Conservation (phyloP, 2,329 filamentous ascomycete genomes). For the Emergomyces pasteurianus region DNA sequence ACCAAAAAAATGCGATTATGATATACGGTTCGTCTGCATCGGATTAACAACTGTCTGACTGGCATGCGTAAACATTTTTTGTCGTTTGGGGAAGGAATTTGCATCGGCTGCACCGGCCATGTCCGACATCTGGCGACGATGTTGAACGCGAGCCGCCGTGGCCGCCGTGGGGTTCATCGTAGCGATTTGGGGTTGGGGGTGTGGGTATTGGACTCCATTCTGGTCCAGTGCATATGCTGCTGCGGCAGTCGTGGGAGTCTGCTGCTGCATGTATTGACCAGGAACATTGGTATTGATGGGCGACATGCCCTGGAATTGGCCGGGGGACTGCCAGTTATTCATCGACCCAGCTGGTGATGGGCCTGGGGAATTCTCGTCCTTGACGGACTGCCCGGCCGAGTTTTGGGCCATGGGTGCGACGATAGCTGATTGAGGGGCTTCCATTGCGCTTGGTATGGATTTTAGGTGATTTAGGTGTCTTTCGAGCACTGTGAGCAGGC, state of each 20-base stretch:
- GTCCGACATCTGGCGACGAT: constrained; percentile 49
- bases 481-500: constrained; percentile 72
- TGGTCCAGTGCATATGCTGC: constrained; percentile 9
- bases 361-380: constrained; percentile 51
- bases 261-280: constrained; percentile 27
- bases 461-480: constrained; percentile 79
- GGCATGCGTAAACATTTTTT: constrained; percentile 41
- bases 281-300: constrained; percentile 40
- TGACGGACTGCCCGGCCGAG: constrained; percentile 44
- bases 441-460: constrained; percentile 49
- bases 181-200: constrained; percentile 11
- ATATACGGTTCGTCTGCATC: constrained; percentile 36
- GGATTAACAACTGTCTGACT: constrained; percentile 33
- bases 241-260: constrained; percentile 6
- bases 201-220: constrained; percentile 11
- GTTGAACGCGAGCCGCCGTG: constrained; percentile 16
- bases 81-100: constrained; percentile 44
- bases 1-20: constrained; percentile 1
- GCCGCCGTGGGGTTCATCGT: constrained; percentile 15
- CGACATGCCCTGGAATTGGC: constrained; percentile 46
- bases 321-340: constrained; percentile 54
- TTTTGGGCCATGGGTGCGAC: constrained; percentile 38
- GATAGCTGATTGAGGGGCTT: constrained; percentile 31
- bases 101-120: constrained; percentile 44
- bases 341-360: constrained; percentile 48